Percentiles rank a stretch among this genome's conserved stretches.
These are phyloP conservation scores for Rhizopus stolonifer DNA, from an alignment of 371 early-diverging fungal species.

Conservation along the genomic window DNA sequence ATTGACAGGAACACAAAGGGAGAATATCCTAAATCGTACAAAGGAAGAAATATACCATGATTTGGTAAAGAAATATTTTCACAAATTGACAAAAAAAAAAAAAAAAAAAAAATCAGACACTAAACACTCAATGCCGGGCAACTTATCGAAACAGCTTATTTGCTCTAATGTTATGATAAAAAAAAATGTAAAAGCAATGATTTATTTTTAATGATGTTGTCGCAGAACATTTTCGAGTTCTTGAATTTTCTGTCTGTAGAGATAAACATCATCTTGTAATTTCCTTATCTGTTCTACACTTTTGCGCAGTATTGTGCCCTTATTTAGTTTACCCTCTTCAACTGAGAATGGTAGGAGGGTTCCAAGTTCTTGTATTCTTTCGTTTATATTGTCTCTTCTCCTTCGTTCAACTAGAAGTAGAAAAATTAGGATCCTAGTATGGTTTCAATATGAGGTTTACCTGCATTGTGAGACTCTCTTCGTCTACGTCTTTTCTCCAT, in stretches of 20 bases:
- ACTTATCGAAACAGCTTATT: too few species aligned
- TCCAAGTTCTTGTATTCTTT: slow-evolving; percentile 90
- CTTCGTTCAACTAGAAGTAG: slow-evolving; percentile 79
- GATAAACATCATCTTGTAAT: slow-evolving; percentile 60
- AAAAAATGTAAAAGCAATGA: too few species aligned
- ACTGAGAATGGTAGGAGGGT: slow-evolving; percentile 76
- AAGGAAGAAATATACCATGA: too few species aligned
- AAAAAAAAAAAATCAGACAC: too few species aligned
- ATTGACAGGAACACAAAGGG: too few species aligned
- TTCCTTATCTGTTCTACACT: slow-evolving; percentile 88
- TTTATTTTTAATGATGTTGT: not conserved
- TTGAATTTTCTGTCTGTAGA: slow-evolving; percentile 62
- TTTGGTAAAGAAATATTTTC: too few species aligned
- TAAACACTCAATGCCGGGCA: too few species aligned
- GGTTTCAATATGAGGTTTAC: too few species aligned
- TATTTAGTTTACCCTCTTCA: slow-evolving; percentile 77
- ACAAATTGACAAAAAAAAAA: too few species aligned
- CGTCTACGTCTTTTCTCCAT: slow-evolving; percentile 88
- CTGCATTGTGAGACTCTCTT: slow-evolving; percentile 94
- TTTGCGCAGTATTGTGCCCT: slow-evolving; percentile 82
- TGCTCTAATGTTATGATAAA: too few species aligned
- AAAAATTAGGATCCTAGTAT: too few species aligned
- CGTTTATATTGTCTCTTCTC: slow-evolving; percentile 95
- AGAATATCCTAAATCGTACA: too few species aligned
- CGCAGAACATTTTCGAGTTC: slow-evolving; percentile 63